Evolutionary conservation across 768 basidiomycete species (phyloP).

Genomic region (Rhodocollybia butyracea): DNA sequence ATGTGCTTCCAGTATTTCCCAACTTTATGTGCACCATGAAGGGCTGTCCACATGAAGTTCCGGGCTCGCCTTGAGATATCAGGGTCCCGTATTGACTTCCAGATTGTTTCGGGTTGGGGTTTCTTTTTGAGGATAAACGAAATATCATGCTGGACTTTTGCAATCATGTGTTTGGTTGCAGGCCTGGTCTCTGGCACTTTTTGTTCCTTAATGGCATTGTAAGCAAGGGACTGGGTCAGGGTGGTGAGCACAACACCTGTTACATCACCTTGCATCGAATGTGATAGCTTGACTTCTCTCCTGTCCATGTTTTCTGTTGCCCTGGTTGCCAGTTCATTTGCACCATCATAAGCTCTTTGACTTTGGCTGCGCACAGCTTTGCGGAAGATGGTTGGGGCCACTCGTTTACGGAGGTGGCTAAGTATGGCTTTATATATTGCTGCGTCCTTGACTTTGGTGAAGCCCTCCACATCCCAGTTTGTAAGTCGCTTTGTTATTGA

Average conservation of each 20-base stretch:
- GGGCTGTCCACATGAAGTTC: constrained; percentile 9
- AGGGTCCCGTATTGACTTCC: not conserved
- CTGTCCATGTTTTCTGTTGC: too few species aligned
- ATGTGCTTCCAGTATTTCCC: constrained; percentile 13
- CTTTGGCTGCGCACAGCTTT: constrained; percentile 25
- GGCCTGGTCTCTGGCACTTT: not conserved
- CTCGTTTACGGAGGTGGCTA: constrained; percentile 9
- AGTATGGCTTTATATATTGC: constrained; percentile 7
- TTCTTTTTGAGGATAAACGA: not conserved
- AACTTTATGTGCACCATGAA: constrained; percentile 7
- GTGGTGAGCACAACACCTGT: not conserved
- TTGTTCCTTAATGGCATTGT: constrained; percentile 9
- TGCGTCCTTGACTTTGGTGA: constrained; percentile 15
- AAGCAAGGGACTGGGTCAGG: constrained; percentile 18
- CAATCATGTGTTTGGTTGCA: too few species aligned
- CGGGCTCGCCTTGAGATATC: not conserved
- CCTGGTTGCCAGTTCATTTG: constrained; percentile 10
- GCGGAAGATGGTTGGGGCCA: constrained; percentile 13
- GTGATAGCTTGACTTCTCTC: not conserved
- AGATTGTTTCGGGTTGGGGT: constrained; percentile 4
- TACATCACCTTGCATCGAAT: not conserved
- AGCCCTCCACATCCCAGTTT: constrained; percentile 25
- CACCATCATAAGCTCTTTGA: constrained; percentile 22
- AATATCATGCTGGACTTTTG: too few species aligned
- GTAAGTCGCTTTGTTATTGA: constrained; percentile 15